Base-by-base conservation (phyloP, 106 monocot genomes). In the Posidonia australis region DNA sequence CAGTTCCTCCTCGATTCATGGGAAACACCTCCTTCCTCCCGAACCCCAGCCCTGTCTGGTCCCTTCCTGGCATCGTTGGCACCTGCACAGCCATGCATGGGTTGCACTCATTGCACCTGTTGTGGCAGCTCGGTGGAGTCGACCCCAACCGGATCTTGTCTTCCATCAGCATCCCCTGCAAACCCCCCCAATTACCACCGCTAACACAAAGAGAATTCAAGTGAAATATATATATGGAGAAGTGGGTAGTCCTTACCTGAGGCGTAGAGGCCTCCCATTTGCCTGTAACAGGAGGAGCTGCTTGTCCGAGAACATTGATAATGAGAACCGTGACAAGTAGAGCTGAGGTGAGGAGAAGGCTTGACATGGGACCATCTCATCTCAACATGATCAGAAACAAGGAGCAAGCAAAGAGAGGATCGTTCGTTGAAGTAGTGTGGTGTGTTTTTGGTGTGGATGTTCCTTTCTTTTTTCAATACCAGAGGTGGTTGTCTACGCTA, bases 71-170 rank as follows among this genome's bases (percentile, higher is more conserved):
- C 9, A 89, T 54, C 5, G 89, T 86, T 10, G 86, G 96, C 24
- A 96, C 86, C 65, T 96, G 90, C 19, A 96, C 82, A 14, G 96
- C 84, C 52, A 57, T 63, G 82, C 96, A 96, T 0, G 96, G 96
- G 70, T 76, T 77, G 80, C 96, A 96, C 13, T 54, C 66, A 25
- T 75, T 80, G 84, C 96, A 96, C 46, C 87, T 76, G 80, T 82
- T 87, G 72, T 77, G 87, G 76, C 96, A 96, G 74, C 82, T 96
- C 9, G 96, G 90, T 22, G 90, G 96, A n/a, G 74, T 87, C 42
- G 96, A 90, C 0, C 96, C 96, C 67, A 96, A 44, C 58, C 90
- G 29, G 21, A 78, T 66, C 64, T 87, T 87, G 3, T 86, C 90
- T 54, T 81, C 88, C 81, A 73, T 51, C 43, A 73, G 19, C 73